A percentile compares a stretch with the other conserved stretches of the same genome.
Evolutionary conservation across 1,284 basidiomycete species (phyloP).

Genomic region (Schizopora paradoxa): DNA sequence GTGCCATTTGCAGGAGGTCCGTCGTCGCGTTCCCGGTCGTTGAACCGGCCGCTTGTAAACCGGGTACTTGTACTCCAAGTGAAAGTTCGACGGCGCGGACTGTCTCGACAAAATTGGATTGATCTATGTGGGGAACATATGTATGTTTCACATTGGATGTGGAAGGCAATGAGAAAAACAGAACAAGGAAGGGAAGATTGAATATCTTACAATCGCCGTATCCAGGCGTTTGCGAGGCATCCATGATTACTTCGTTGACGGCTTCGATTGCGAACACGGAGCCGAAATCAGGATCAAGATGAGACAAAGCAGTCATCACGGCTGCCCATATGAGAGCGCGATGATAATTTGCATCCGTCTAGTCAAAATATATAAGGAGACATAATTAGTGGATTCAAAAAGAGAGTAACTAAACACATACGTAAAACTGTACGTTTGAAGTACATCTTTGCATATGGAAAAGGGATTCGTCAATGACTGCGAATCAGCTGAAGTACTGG

Average conservation of each 20-base stretch:
- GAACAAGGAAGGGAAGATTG: not conserved
- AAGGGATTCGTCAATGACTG: not conserved
- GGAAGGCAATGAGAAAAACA: conserved; percentile 1
- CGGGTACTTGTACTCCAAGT: conserved; percentile 42
- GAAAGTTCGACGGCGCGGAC: conserved; percentile 57
- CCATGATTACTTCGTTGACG: conserved; percentile 69
- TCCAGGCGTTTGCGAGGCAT: conserved; percentile 56
- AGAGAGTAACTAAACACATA: conserved; percentile 22
- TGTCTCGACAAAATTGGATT: conserved; percentile 61
- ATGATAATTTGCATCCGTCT: conserved; percentile 66
- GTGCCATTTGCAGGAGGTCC: conserved; percentile 1
- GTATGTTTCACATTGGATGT: too few species aligned
- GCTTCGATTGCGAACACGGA: conserved; percentile 66
- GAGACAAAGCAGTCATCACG: conserved; percentile 66
- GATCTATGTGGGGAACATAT: too few species aligned
- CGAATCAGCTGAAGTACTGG: too few species aligned
- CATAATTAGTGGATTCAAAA: conserved; percentile 5
- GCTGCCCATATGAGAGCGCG: conserved; percentile 71
- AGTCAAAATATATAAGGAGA: conserved; percentile 4
- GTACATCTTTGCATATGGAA: conserved; percentile 45
- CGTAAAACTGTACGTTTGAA: conserved; percentile 62
- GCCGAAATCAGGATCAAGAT: conserved; percentile 60
- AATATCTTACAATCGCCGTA: conserved; percentile 57
- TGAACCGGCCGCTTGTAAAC: conserved; percentile 5
- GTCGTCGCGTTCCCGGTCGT: conserved; percentile 16